A percentile compares a stretch with the other conserved stretches of the same genome.
These are phyloP conservation scores for Talaromyces sp. DNA, from an alignment of 2,329 filamentous ascomycete genomes.

Conservation along the genomic window DNA sequence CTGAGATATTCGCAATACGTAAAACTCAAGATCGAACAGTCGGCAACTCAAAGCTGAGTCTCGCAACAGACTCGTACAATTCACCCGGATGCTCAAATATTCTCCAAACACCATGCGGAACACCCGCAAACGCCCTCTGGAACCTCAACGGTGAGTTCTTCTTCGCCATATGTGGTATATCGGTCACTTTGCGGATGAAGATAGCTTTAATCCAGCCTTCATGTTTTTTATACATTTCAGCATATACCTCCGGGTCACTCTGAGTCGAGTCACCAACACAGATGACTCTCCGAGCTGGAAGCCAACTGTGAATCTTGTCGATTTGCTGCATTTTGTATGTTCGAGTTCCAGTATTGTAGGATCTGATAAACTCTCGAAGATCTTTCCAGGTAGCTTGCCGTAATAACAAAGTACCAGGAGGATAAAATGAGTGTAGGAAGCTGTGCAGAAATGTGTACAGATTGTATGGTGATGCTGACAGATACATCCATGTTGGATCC, in stretches of 20 bases:
- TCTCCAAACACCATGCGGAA: slow-evolving; percentile 71
- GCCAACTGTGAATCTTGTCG: slow-evolving; percentile 71
- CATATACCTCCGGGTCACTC: slow-evolving; percentile 86
- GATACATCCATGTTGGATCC: slow-evolving; percentile 80
- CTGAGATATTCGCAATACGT: background rate
- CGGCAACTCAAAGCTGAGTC: slow-evolving; percentile 22
- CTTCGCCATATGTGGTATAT: slow-evolving; percentile 69
- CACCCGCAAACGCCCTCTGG: slow-evolving; percentile 72
- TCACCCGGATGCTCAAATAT: slow-evolving; percentile 78
- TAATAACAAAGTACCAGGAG: slow-evolving; percentile 75
- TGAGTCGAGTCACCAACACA: slow-evolving; percentile 90
- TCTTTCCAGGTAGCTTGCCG: slow-evolving; percentile 86
- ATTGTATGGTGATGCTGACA: slow-evolving; percentile 91
- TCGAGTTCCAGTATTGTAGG: slow-evolving; percentile 75
- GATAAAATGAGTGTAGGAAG: slow-evolving; percentile 71
- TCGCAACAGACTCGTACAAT: slow-evolving; percentile 39
- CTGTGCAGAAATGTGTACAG: slow-evolving; percentile 79
- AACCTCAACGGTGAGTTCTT: slow-evolving; percentile 75
- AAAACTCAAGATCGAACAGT: background rate
- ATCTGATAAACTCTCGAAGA: slow-evolving; percentile 72
- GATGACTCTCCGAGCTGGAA: slow-evolving; percentile 75
- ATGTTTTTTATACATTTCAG: slow-evolving; percentile 66
- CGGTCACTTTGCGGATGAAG: slow-evolving; percentile 77
- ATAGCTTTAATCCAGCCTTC: slow-evolving; percentile 79
- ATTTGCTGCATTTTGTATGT: slow-evolving; percentile 83